These are phyloP conservation scores for Aspergillus pseudoterreus DNA, from an alignment of 2,329 filamentous ascomycete genomes.

Conservation along the genomic window DNA sequence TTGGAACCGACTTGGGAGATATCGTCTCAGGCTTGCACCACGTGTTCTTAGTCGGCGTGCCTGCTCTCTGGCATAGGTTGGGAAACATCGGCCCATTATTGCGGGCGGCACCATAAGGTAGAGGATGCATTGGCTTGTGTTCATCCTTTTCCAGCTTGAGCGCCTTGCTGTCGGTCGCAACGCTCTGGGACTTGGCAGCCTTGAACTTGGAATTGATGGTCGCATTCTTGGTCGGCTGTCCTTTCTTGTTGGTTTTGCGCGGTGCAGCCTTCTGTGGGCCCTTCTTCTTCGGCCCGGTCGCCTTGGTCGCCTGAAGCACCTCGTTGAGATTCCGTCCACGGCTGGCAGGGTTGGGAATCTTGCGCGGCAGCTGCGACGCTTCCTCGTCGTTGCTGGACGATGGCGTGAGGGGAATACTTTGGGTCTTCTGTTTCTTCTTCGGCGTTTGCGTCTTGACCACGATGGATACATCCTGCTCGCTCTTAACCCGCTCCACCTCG, in stretches of 20 bases:
- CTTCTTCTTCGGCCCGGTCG: conserved; percentile 11
- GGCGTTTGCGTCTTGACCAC: conserved; percentile 39
- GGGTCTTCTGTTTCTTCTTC: conserved; percentile 31
- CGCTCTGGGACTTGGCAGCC: conserved; percentile 29
- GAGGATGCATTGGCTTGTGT: conserved; percentile 32
- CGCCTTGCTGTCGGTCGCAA: conserved; percentile 19
- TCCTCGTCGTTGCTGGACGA: conserved; percentile 40
- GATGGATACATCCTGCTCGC: conserved; percentile 36
- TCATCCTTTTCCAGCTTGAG: conserved; percentile 23
- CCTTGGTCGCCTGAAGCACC: conserved; percentile 16
- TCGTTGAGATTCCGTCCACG: conserved; percentile 25
- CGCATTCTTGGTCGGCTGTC: conserved; percentile 19
- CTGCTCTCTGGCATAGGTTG: conserved; percentile 16
- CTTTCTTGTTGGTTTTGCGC: conserved; percentile 23
- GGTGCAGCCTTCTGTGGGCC: conserved; percentile 17
- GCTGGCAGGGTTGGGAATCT: conserved; percentile 29
- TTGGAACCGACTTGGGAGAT: conserved; percentile 20
- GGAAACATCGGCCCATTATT: conserved; percentile 36
- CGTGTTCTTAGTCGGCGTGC: conserved; percentile 9
- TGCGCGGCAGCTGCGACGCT: conserved; percentile 19
- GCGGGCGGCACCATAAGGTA: conserved; percentile 31
- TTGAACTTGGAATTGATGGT: conserved; percentile 32
- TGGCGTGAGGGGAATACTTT: conserved; percentile 40
- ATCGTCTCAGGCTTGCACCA: conserved; percentile 20
- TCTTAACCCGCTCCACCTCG: conserved; percentile 43